phyloP scores from a whole-genome alignment of 2,329 filamentous ascomycete species.

The Cryphonectria japonica region DNA sequence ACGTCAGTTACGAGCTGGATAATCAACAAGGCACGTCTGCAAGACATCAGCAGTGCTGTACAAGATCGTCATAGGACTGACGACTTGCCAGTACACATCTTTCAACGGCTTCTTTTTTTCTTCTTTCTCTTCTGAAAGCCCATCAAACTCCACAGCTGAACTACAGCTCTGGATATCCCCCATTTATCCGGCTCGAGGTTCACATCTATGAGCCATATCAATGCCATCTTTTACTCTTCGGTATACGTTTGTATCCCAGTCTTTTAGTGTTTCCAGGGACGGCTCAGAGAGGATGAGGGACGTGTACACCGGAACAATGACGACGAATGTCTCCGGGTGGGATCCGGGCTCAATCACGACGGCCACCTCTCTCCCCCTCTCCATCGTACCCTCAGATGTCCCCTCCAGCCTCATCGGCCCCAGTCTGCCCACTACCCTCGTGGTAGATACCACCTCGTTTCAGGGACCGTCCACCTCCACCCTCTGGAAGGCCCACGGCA shows the following conservation, averaged over 20 bases:
- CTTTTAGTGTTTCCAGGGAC: not conserved
- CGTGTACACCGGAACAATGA: not conserved
- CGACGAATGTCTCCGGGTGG: not conserved
- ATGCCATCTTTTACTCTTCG: not conserved
- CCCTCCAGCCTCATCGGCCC: conserved; percentile 15
- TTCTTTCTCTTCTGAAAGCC: not conserved
- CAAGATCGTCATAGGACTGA: too few relatives aligned
- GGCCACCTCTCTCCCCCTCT: conserved; percentile 8
- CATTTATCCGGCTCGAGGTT: not conserved
- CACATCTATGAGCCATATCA: conserved; percentile 4
- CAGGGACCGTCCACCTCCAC: conserved; percentile 1
- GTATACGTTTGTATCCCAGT: not conserved
- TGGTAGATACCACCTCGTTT: conserved; percentile 16
- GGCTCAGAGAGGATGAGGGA: not conserved
- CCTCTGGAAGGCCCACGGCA: not conserved
- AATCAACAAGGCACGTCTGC: not conserved
- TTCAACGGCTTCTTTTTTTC: not conserved
- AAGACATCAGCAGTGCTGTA: not conserved
- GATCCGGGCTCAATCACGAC: not conserved
- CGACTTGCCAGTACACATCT: too few relatives aligned
- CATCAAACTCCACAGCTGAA: not conserved
- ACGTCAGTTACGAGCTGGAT: not conserved
- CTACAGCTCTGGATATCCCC: conserved; percentile 9
- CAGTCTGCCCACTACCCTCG: conserved; percentile 20
- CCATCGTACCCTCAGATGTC: conserved; percentile 26